A percentile compares a stretch with the other conserved stretches of the same genome.
phyloP scores from a whole-genome alignment of 306 rosid genomes.

The Medicago truncatula region DNA sequence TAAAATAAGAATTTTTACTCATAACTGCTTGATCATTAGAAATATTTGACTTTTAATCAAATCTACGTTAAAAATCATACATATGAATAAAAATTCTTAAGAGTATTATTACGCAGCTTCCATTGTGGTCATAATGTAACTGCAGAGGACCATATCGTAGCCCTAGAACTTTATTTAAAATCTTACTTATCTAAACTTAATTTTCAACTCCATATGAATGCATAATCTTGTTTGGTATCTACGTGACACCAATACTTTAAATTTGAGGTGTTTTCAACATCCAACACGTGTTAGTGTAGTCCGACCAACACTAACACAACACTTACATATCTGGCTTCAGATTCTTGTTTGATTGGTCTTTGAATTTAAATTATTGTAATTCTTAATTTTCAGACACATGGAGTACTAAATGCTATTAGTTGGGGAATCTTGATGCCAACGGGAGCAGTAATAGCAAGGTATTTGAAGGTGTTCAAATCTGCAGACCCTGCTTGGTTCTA shows the following conservation, averaged over 20 bases:
- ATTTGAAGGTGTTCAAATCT: constrained; percentile 75
- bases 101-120: neutral
- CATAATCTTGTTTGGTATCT: no score
- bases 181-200: no score
- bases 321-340: neutral
- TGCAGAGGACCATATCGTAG: no score
- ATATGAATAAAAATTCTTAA: no score
- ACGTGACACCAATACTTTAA: no score
- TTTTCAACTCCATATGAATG: no score
- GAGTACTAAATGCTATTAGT: constrained; percentile 72
- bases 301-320: neutral
- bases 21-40: neutral
- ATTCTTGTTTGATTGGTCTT: neutral
- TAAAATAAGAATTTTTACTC: neutral
- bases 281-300: no score
- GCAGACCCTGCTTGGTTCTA: constrained; percentile 96
- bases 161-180: no score
- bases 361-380: neutral
- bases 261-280: no score
- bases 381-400: constrained; percentile 61
- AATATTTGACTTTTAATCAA: neutral
- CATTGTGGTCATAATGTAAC: no score
- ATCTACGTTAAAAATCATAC: neutral
- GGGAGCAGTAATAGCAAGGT: constrained; percentile 79
- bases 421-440: constrained; percentile 84